Percentiles rank a stretch among this genome's conserved stretches.
Evolutionary conservation across 495 filamentous ascomycete genomes (phyloP).

Genomic region (Xylaria palmicola): DNA sequence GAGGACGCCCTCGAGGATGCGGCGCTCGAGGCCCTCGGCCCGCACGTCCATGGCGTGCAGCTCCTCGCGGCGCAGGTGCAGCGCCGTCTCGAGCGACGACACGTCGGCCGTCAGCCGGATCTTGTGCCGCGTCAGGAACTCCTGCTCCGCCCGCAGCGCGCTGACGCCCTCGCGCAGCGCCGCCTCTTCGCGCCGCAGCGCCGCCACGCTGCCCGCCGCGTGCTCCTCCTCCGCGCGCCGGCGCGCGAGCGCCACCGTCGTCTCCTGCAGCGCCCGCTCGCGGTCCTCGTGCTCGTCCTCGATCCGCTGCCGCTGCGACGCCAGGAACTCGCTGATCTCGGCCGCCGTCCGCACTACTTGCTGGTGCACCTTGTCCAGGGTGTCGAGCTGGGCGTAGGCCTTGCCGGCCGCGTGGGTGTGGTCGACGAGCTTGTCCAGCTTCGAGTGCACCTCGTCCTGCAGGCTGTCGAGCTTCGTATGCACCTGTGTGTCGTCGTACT

Average conservation of each 20-base stretch:
- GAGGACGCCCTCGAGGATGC: conserved; percentile 91
- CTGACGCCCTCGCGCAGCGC: conserved; percentile 39
- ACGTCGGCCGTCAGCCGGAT: conserved; percentile 76
- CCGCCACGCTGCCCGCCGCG: conserved; percentile 70
- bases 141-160: conserved; percentile 63
- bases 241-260: conserved; percentile 75
- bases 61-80: conserved; percentile 85
- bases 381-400: conserved; percentile 62
- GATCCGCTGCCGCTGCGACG: conserved; percentile 73
- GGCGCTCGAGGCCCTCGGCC: conserved; percentile 82
- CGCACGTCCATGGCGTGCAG: conserved; percentile 83
- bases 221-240: conserved; percentile 73
- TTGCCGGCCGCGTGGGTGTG: conserved; percentile 59
- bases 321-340: conserved; percentile 82
- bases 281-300: conserved; percentile 76
- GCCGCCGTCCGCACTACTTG: conserved; percentile 84
- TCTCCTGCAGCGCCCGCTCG: conserved; percentile 79
- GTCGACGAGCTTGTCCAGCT: conserved; percentile 80
- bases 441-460: conserved; percentile 58
- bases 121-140: conserved; percentile 71
- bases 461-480: conserved; percentile 33
- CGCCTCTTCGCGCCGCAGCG: conserved; percentile 51
- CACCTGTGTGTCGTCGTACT: conserved; percentile 38
- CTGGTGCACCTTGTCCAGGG: conserved; percentile 84
- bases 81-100: conserved; percentile 81